Conservation (phyloP, 2,329 filamentous ascomycete species). For the Rutstroemia sp. region DNA sequence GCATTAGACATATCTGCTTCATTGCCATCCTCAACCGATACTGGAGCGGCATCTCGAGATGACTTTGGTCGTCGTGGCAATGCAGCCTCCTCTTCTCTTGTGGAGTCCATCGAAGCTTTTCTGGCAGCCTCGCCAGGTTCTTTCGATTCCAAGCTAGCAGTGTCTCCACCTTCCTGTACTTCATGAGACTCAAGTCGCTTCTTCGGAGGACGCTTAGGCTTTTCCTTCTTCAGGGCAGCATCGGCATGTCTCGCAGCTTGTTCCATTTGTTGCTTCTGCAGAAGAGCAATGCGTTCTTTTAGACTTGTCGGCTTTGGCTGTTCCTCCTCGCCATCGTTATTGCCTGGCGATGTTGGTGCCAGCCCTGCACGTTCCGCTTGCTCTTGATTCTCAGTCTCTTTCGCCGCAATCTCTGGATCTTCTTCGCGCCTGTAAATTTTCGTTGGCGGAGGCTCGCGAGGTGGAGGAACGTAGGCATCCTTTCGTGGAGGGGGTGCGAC, state of each 20-base stretch:
- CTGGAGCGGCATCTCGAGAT: slow-evolving; percentile 36
- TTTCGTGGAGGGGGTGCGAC: slow-evolving; percentile 91
- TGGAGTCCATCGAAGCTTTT: slow-evolving; percentile 44
- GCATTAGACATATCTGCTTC: slow-evolving; percentile 59
- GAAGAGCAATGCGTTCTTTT: slow-evolving; percentile 88
- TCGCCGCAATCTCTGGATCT: slow-evolving; percentile 64
- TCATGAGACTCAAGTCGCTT: slow-evolving; percentile 49
- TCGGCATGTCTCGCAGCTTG: slow-evolving; percentile 79
- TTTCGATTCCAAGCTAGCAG: slow-evolving; percentile 37
- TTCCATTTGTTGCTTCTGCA: slow-evolving; percentile 91
- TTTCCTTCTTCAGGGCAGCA: slow-evolving; percentile 73
- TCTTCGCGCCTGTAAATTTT: slow-evolving; percentile 84
- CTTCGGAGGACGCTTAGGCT: slow-evolving; percentile 72
- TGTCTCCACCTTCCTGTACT: slow-evolving; percentile 30
- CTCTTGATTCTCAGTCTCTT: slow-evolving; percentile 57
- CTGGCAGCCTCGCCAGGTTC: slow-evolving; percentile 41
- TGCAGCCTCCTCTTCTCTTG: slow-evolving; percentile 33
- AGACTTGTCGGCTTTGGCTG: slow-evolving; percentile 86
- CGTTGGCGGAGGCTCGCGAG: slow-evolving; percentile 60
- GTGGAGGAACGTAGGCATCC: slow-evolving; percentile 79
- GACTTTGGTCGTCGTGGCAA: slow-evolving; percentile 45
- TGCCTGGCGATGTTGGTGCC: slow-evolving; percentile 30
- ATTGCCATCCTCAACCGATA: slow-evolving; percentile 48
- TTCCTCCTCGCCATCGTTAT: slow-evolving; percentile 55
- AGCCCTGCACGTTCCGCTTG: slow-evolving; percentile 64